Conservation (phyloP, 352 stramenopile genomes). For the Plasmopara muralis region DNA sequence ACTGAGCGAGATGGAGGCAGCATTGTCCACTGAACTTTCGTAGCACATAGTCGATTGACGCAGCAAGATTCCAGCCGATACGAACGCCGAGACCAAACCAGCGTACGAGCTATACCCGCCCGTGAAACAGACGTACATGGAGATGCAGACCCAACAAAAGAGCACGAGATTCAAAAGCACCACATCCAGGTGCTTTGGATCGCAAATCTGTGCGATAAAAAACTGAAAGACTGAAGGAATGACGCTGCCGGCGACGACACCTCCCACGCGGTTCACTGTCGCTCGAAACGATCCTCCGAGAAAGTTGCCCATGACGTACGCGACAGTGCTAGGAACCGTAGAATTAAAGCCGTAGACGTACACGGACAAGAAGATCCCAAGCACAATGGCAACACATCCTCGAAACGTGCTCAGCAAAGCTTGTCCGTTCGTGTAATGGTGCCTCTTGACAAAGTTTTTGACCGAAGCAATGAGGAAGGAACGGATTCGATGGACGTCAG, state of each 20-base stretch:
- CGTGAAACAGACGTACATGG: conserved; percentile 63
- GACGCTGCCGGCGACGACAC: conserved; percentile 75
- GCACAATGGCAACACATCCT: conserved; percentile 41
- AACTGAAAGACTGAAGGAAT: conserved; percentile 79
- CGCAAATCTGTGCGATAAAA: conserved; percentile 65
- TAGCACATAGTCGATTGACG: conserved; percentile 51
- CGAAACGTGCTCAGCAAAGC: conserved; percentile 4
- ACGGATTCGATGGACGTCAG: conserved; percentile 28
- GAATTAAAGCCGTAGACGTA: conserved; percentile 71
- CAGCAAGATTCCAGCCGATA: conserved; percentile 55
- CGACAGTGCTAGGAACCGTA: conserved; percentile 51
- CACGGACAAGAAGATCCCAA: conserved; percentile 54
- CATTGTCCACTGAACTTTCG: neutral
- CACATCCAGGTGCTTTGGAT: conserved; percentile 15
- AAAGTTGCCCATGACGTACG: conserved; percentile 76
- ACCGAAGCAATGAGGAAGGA: conserved; percentile 44
- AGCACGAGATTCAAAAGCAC: conserved; percentile 43
- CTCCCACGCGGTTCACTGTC: conserved; percentile 76
- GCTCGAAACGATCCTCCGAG: conserved; percentile 74
- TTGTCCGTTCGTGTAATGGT: conserved; percentile 8
- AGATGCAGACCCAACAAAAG: conserved; percentile 65
- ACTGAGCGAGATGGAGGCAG: conserved; percentile 32
- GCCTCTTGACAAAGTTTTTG: conserved; percentile 30
- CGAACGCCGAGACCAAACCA: conserved; percentile 63
- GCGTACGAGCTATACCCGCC: conserved; percentile 55